These are phyloP conservation scores for Aspergillus pseudoviridinutans DNA, from an alignment of 2,329 filamentous ascomycete genomes.

Conservation along the genomic window DNA sequence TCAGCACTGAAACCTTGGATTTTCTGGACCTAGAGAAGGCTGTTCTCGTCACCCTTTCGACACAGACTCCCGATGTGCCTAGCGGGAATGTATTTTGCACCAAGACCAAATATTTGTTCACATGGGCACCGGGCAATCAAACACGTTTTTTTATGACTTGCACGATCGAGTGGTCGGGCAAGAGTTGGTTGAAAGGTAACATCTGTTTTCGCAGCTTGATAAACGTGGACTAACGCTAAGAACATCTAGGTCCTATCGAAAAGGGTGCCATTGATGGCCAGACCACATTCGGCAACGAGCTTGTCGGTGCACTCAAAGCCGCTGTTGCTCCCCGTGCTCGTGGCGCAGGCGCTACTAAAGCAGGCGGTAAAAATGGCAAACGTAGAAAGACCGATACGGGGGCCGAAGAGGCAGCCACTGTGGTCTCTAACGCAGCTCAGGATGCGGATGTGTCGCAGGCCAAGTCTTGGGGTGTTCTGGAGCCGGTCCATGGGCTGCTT, in stretches of 20 bases:
- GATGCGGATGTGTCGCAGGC: slow-evolving; percentile 37
- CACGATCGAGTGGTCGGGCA: slow-evolving; percentile 91
- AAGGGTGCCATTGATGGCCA: slow-evolving; percentile 93
- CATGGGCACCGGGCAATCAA: slow-evolving; percentile 82
- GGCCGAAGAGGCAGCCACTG: slow-evolving; percentile 35
- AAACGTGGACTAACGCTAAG: slow-evolving; percentile 25
- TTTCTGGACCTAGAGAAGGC: slow-evolving; percentile 81
- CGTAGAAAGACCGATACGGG: slow-evolving; percentile 54
- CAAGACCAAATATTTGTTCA: slow-evolving; percentile 92
- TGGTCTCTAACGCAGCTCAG: slow-evolving; percentile 43
- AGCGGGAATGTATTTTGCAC: slow-evolving; percentile 86
- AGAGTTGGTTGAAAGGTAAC: slow-evolving; percentile 95
- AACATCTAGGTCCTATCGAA: slow-evolving; percentile 74
- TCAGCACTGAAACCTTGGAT: slow-evolving; percentile 81
- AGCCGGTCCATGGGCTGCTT: slow-evolving; percentile 67
- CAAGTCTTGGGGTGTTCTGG: slow-evolving; percentile 73
- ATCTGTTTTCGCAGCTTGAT: slow-evolving; percentile 2
- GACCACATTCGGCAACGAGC: slow-evolving; percentile 71
- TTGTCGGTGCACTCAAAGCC: slow-evolving; percentile 69
- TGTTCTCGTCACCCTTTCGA: slow-evolving; percentile 75
- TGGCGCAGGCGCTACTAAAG: slow-evolving; percentile 45
- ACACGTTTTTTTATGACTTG: slow-evolving; percentile 86
- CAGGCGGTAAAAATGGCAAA: slow-evolving; percentile 55
- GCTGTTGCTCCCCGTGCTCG: slow-evolving; percentile 65
- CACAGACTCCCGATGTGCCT: slow-evolving; percentile 90